Base-by-base conservation (phyloP, 2,329 filamentous ascomycete species). In the Colletotrichum eremochloae region DNA sequence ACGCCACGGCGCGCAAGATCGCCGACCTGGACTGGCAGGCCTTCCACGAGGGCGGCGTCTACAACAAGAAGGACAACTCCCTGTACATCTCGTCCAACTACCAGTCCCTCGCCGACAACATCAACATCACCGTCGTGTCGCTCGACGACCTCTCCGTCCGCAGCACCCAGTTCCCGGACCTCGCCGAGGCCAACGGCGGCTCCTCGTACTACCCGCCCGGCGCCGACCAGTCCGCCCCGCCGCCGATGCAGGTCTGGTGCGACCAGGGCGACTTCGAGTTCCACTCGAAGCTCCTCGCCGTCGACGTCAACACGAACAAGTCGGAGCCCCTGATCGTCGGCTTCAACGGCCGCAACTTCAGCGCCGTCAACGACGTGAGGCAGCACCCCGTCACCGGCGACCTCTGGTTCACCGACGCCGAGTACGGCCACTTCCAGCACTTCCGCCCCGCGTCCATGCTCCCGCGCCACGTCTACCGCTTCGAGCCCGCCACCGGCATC, bases 381-480 rank as follows among this genome's bases (percentile, higher is more conserved):
- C 78, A 85, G 18, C 78, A 81, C 56, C 74, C 73, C 1, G 84
- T 86, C 68, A 72, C 70, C 40, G 83, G 84, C 5, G 79, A 79
- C 7, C 80, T 88, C 33, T 87, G 85, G 84, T 87, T 87, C 75
- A 87, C 85, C 0, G 86, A 87, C 74, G 84, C 85, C 0, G 78
- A 81, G 11, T 87, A 88, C 75, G 86, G 86, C 11, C 82, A 78
- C 36, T 82, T 86, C 68, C 85, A 87, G 74, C 81, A 84, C 12
- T 84, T 86, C 74, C 80, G 86, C 12, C 83, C 82, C 12, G 76
- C 77, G 12, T 84, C 86, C 1, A 77, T 79, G 52, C 68, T 88
- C 12, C 86, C 86, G 0, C 82, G 79, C 63, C 84, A 85, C 67
- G 85, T 88, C 3, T 88, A 88, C 75, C 80, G 86, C 14, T 86